These are phyloP conservation scores for Scedosporium apiospermum DNA, from an alignment of 2,329 filamentous ascomycete genomes.

Conservation along the genomic window DNA sequence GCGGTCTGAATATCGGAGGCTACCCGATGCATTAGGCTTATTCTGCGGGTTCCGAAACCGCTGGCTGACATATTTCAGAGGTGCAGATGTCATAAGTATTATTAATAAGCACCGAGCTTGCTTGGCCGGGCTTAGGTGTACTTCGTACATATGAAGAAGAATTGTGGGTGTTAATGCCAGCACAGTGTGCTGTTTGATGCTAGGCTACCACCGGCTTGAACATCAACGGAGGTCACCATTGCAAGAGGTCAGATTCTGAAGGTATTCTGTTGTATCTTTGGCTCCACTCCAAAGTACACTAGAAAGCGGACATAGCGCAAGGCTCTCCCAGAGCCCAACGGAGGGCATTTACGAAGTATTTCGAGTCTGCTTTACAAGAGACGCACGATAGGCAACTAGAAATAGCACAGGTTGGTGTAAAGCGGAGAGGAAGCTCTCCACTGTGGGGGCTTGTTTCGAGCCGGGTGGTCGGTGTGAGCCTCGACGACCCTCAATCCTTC, in stretches of 20 bases:
- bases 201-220: not conserved
- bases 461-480: no score
- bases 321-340: not conserved
- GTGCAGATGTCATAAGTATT: not conserved
- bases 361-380: not conserved
- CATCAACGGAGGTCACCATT: no score
- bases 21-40: not conserved
- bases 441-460: no score
- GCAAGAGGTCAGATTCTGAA: no score
- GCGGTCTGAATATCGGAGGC: not conserved
- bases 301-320: not conserved
- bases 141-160: not conserved
- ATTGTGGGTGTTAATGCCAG: not conserved
- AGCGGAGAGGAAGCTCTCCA: not conserved
- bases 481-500: no score
- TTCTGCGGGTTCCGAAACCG: not conserved
- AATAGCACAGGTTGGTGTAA: not conserved
- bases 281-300: no score
- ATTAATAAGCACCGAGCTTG: not conserved
- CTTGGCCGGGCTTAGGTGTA: no score
- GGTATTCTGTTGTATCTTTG: no score
- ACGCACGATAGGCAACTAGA: not conserved
- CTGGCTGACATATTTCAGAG: not conserved
- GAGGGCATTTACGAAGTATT: not conserved
- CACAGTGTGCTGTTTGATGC: not conserved